Percentiles rank a stretch among this genome's conserved stretches.
phyloP scores from a whole-genome alignment of 208 protist species.

The Vickermania ingenoplastis region DNA sequence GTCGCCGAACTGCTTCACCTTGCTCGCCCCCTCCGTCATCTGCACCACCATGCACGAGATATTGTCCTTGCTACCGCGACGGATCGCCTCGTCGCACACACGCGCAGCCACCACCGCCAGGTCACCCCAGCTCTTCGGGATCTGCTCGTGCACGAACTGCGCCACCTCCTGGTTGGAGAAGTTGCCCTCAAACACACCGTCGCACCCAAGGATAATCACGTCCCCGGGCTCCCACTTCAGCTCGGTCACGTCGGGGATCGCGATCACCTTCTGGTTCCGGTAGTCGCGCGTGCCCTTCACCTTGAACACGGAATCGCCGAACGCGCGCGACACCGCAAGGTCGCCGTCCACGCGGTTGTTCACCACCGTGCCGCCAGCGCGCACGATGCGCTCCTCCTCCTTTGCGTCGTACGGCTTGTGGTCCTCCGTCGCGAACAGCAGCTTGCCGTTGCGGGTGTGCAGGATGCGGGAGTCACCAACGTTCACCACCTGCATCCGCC shows the following conservation, averaged over 20 bases:
- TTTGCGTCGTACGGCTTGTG: slow-evolving; percentile 80
- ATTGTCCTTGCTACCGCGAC: slow-evolving; percentile 87
- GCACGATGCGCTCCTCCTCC: slow-evolving; percentile 79
- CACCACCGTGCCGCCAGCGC: slow-evolving; percentile 78
- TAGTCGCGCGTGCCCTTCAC: slow-evolving; percentile 37
- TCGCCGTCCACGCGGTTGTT: slow-evolving; percentile 87
- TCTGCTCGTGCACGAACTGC: slow-evolving; percentile 54
- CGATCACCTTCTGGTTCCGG: slow-evolving; percentile 81
- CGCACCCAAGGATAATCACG: slow-evolving; percentile 80
- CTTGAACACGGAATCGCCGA: slow-evolving; percentile 92
- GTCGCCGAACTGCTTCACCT: slow-evolving; percentile 32
- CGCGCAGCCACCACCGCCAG: slow-evolving; percentile 63
- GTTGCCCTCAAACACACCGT: slow-evolving; percentile 86
- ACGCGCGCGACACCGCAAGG: slow-evolving; percentile 88
- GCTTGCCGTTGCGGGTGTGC: slow-evolving; percentile 40
- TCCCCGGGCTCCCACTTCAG: slow-evolving; percentile 59
- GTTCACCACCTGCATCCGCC: slow-evolving; percentile 64
- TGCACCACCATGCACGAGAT: slow-evolving; percentile 82
- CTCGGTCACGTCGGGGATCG: slow-evolving; percentile 70
- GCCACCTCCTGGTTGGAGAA: slow-evolving; percentile 84
- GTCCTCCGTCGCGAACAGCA: slow-evolving; percentile 77
- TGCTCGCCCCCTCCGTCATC: slow-evolving; percentile 48
- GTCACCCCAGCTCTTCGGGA: slow-evolving; percentile 50
- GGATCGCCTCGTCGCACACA: slow-evolving; percentile 84
- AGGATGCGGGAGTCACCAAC: slow-evolving; percentile 89